These are phyloP conservation scores for Thermomyces lanuginosus DNA, from an alignment of 2,329 filamentous ascomycete genomes.

Conservation along the genomic window DNA sequence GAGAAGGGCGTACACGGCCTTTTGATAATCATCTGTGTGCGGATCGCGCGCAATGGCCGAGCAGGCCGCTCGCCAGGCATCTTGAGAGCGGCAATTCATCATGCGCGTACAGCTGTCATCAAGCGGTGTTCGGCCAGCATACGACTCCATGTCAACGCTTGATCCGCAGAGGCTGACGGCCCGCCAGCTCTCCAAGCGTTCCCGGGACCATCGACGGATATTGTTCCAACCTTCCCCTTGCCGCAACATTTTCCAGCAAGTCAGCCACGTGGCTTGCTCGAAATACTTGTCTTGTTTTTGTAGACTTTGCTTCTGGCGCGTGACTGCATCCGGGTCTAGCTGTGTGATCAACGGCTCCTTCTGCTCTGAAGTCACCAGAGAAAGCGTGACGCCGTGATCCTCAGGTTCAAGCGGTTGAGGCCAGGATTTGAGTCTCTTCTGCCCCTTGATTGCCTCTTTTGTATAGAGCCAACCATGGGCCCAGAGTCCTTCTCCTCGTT, in stretches of 20 bases:
- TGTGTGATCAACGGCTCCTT: slow-evolving; percentile 61
- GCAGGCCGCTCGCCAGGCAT: slow-evolving; percentile 23
- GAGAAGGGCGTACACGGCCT: slow-evolving; percentile 79
- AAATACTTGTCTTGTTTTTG: slow-evolving; percentile 75
- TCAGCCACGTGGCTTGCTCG: slow-evolving; percentile 79
- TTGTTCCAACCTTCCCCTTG: slow-evolving; percentile 59
- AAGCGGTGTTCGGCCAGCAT: slow-evolving; percentile 15
- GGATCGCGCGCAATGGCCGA: slow-evolving; percentile 41
- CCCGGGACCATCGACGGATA: slow-evolving; percentile 72
- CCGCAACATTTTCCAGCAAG: slow-evolving; percentile 84
- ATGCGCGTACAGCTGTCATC: slow-evolving; percentile 25
- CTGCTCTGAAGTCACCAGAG: slow-evolving; percentile 40
- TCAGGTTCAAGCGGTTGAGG: slow-evolving; percentile 48
- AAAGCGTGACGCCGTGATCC: slow-evolving; percentile 39
- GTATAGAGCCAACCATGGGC: slow-evolving; percentile 87
- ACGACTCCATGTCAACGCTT: slow-evolving; percentile 15
- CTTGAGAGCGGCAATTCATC: slow-evolving; percentile 26
- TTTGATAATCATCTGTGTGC: slow-evolving; percentile 60
- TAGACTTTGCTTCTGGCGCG: slow-evolving; percentile 58
- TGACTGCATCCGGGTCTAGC: slow-evolving; percentile 79
- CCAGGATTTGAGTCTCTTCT: slow-evolving; percentile 62
- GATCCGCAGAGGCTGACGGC: slow-evolving; percentile 62
- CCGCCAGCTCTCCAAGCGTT: slow-evolving; percentile 77
- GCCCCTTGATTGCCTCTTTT: slow-evolving; percentile 71
- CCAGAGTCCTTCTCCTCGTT: slow-evolving; percentile 60